Evolutionary conservation across 2,329 filamentous ascomycete genomes (phyloP).

Genomic region (Microsporum audouinii): DNA sequence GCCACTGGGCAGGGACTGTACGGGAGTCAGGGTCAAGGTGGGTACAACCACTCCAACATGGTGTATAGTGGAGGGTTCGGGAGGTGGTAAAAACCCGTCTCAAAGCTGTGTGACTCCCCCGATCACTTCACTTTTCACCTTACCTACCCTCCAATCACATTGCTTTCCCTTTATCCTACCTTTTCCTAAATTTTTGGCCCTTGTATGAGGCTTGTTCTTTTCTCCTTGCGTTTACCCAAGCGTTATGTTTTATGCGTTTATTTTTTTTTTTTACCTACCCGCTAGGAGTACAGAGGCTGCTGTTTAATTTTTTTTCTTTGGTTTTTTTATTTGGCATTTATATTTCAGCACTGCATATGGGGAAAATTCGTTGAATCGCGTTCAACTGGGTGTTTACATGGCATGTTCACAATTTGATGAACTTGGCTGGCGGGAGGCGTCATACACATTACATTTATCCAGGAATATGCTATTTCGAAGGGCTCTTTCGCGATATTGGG

Average conservation of each 20-base stretch:
- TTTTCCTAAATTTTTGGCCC: constrained; percentile 10
- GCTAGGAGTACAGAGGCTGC: constrained; percentile 2
- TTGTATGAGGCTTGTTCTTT: constrained; percentile 16
- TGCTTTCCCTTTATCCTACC: not conserved
- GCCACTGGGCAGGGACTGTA: constrained; percentile 75
- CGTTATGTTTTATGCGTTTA: constrained; percentile 16
- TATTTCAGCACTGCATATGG: constrained; percentile 24
- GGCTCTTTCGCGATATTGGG: constrained; percentile 18
- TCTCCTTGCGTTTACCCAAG: constrained; percentile 18
- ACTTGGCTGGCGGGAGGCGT: constrained; percentile 23
- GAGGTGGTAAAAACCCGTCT: constrained; percentile 49
- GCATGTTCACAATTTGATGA: constrained; percentile 16
- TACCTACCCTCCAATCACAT: not conserved
- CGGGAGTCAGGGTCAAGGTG: constrained; percentile 78
- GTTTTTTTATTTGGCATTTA: constrained; percentile 13
- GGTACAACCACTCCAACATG: constrained; percentile 70
- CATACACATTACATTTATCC: constrained; percentile 22
- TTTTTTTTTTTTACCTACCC: constrained; percentile 11
- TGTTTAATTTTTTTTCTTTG: constrained; percentile 17
- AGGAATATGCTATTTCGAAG: constrained; percentile 26
- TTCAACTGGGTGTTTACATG: constrained; percentile 28
- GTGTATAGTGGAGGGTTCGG: constrained; percentile 63
- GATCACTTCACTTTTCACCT: not conserved
- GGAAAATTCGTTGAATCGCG: constrained; percentile 23
- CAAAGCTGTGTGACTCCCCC: constrained; percentile 5